Evolutionary conservation across 2,329 filamentous ascomycete species (phyloP), one percentile per base, ranked within the genome.

Genomic region (Cladosporium sphaerospermum): DNA sequence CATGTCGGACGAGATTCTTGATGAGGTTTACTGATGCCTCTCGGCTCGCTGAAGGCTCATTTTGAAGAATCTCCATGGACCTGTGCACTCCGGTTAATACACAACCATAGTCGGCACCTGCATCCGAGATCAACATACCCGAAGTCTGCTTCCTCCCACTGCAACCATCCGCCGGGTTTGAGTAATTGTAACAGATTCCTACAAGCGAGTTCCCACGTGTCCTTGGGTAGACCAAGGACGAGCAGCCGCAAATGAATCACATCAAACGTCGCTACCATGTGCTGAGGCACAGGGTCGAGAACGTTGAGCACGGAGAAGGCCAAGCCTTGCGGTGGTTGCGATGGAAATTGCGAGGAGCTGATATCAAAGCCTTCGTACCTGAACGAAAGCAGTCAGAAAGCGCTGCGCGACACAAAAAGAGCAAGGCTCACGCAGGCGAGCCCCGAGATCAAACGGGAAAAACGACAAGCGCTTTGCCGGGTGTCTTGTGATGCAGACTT

Each of bases 71-170:
- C 19, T 16, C 18, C 40, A 52, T 44, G 4, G 32, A 16, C 6
- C 49, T 52, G 31, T 2, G 9, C 4, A 13, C 4, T 4, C 23
- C 8, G 23, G 47, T 50, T 32, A 41, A 34, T 7, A 16, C 18
- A 44, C 6, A 31, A 7, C 13, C 11, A 8, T 3, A 1, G 9
- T 42, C 23, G 18, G 13, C 16, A 16, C 23, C 9, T 18, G 32
- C 34, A 31, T 10, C 14, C 9, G 31, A 18, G 5, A 8, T 10
- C 1, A 7, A 31, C 33, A 9, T 40, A 52, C 49, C 10, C n/a
- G 32, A 59, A 59, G 19, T 59, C 45, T 18, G 48, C 48, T 43
- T 62, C 60, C n/a, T 49, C 41, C 60, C 60, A 62, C 53, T 62
- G 60, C 9, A 62, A 13, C 42, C 39, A 57, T 5, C 61, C 59